phyloP scores from a whole-genome alignment of 1,284 basidiomycete genomes.

The Chalciporus sp. region DNA sequence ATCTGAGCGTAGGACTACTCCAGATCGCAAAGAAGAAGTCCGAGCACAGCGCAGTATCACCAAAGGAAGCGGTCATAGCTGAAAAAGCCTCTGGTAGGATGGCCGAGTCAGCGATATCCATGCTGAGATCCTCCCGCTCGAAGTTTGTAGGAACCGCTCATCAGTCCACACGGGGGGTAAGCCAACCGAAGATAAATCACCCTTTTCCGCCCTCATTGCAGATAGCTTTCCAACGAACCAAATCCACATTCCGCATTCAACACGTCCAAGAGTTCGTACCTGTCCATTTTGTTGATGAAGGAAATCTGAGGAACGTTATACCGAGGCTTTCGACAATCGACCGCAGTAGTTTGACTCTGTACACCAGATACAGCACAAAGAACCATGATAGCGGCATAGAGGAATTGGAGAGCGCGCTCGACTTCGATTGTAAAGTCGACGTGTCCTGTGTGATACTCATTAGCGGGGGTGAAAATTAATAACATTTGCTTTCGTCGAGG shows the following conservation, averaged over 20 bases:
- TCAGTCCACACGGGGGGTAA: slow-evolving; percentile 1
- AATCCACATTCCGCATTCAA: slow-evolving; percentile 58
- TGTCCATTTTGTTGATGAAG: slow-evolving; percentile 99
- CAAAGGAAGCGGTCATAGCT: slow-evolving; percentile 19
- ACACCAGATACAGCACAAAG: slow-evolving; percentile 97
- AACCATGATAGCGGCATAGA: slow-evolving; percentile 96
- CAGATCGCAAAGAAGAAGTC: too few species aligned
- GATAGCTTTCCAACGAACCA: slow-evolving; percentile 93
- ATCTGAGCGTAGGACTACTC: too few species aligned
- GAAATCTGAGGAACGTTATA: slow-evolving; percentile 95
- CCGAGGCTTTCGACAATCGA: slow-evolving; percentile 97
- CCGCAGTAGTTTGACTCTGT: slow-evolving; percentile 97
- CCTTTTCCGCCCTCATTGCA: slow-evolving; percentile 97
- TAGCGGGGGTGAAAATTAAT: slow-evolving; percentile 3
- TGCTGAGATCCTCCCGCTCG: slow-evolving; percentile 7
- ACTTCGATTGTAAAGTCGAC: slow-evolving; percentile 99
- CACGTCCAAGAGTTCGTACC: slow-evolving; percentile 44
- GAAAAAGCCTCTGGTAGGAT: slow-evolving; percentile 20
- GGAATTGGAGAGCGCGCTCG: slow-evolving; percentile 92
- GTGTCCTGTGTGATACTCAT: slow-evolving; percentile 62
- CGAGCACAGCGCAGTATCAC: too few species aligned
- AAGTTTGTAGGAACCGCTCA: slow-evolving; percentile 2
- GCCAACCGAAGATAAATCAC: slow-evolving; percentile 44
- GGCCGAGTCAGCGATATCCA: slow-evolving; percentile 21
- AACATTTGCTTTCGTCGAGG: not conserved